Percentiles rank a stretch among this genome's conserved stretches.
phyloP scores from a whole-genome alignment of 257 asterid genomes.

The Ilex asprella region DNA sequence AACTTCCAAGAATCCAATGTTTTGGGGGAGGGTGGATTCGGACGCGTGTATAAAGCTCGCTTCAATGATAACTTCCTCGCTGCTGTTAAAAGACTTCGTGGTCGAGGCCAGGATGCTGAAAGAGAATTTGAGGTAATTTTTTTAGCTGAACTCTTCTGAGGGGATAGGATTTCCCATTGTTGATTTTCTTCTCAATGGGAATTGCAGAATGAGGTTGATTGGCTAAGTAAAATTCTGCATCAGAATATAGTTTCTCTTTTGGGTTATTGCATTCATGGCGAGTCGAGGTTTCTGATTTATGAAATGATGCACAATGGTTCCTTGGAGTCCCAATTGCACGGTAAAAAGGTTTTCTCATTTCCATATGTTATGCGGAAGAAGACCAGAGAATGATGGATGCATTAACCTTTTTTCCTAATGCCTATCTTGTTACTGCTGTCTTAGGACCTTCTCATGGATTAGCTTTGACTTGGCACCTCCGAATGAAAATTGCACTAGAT shows the following conservation, averaged over 20 bases:
- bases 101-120: constrained; percentile 53
- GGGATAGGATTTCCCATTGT: constrained; percentile 3
- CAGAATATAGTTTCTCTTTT: constrained; percentile 76
- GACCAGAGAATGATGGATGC: neutral
- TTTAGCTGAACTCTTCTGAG: neutral
- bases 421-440: neutral
- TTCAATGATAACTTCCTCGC: constrained; percentile 50
- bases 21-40: constrained; percentile 75
- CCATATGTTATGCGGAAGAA: neutral
- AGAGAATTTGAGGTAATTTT: constrained; percentile 64
- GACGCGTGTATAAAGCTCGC: constrained; percentile 70
- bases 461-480: constrained; percentile 70
- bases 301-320: constrained; percentile 92
- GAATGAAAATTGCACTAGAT: constrained; percentile 93
- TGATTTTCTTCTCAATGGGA: constrained; percentile 11
- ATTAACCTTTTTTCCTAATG: neutral
- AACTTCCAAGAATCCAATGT: constrained; percentile 58
- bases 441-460: constrained; percentile 69
- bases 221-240: constrained; percentile 68
- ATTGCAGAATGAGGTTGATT: constrained; percentile 78
- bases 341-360: constrained; percentile 27
- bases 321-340: constrained; percentile 72
- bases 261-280: constrained; percentile 69
- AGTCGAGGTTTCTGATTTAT: constrained; percentile 64
- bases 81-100: constrained; percentile 62